Conservation (phyloP, 208 protist species). For the Vickermania spadyakhi region DNA sequence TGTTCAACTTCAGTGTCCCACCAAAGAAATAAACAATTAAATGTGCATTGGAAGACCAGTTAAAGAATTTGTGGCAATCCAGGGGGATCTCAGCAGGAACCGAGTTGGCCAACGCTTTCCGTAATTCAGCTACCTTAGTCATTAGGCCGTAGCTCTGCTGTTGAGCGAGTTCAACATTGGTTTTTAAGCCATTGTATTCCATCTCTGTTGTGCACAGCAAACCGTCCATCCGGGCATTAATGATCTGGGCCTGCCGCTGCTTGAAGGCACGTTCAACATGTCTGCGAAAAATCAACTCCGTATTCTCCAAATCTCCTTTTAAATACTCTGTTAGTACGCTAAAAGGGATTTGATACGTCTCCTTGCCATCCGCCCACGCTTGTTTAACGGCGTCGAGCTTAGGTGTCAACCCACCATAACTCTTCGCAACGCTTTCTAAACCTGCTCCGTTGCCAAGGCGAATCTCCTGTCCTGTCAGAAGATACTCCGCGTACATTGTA, state of each 20-base stretch:
- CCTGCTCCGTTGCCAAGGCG: conserved; percentile 74
- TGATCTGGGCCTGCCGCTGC: conserved; percentile 77
- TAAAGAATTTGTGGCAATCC: conserved; percentile 87
- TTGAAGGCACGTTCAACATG: conserved; percentile 75
- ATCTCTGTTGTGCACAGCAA: conserved; percentile 89
- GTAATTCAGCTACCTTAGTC: conserved; percentile 49
- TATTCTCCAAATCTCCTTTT: conserved; percentile 87
- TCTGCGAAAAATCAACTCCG: conserved; percentile 87
- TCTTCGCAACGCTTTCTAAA: conserved; percentile 85
- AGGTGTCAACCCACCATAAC: conserved; percentile 80
- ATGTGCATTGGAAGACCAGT: conserved; percentile 88
- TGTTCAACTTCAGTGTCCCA: conserved; percentile 82
- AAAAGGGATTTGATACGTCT: conserved; percentile 88
- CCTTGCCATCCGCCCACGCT: conserved; percentile 83
- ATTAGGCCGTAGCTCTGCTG: conserved; percentile 73
- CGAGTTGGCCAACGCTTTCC: conserved; percentile 47
- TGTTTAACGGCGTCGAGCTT: conserved; percentile 89
- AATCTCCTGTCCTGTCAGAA: conserved; percentile 82
- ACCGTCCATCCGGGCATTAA: conserved; percentile 81
- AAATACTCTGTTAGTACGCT: conserved; percentile 77
- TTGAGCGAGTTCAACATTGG: conserved; percentile 76
- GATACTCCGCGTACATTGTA: conserved; percentile 92
- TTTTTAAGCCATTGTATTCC: conserved; percentile 91
- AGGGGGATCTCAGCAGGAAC: conserved; percentile 75
- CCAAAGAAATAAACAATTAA: conserved; percentile 87